phyloP scores from a whole-genome alignment of 768 basidiomycete species.

The Jaapia argillacea region DNA sequence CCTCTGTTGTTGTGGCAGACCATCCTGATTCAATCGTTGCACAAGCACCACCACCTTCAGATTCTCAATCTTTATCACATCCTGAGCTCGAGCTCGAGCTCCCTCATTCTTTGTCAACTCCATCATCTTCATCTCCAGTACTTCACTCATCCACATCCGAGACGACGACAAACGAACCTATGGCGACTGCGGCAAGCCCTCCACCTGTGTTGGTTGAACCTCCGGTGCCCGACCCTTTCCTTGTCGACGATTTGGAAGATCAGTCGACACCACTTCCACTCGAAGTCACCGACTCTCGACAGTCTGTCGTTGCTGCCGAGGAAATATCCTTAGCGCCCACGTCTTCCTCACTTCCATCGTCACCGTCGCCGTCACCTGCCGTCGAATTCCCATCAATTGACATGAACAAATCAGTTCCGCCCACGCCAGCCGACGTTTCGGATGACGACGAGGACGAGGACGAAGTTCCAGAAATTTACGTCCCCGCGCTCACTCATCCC shows the following conservation, averaged over 20 bases:
- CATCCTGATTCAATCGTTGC: too few species aligned
- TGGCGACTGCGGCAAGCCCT: background rate
- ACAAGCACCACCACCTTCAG: too few species aligned
- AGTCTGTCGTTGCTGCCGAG: slow-evolving; percentile 27
- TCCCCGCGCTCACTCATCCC: slow-evolving; percentile 60
- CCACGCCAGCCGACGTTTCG: slow-evolving; percentile 25
- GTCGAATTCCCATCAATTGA: slow-evolving; percentile 21
- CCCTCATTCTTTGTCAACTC: too few species aligned
- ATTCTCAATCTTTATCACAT: too few species aligned
- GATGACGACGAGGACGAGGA: slow-evolving; percentile 39
- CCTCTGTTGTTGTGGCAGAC: too few species aligned
- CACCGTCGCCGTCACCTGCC: slow-evolving; percentile 11
- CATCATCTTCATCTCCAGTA: too few species aligned
- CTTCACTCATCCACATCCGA: too few species aligned
- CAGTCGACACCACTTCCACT: slow-evolving; percentile 5
- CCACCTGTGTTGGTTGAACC: slow-evolving; percentile 27
- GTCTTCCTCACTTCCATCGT: slow-evolving; percentile 15
- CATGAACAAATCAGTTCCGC: slow-evolving; percentile 47
- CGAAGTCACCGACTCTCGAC: slow-evolving; percentile 21
- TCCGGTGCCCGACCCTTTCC: slow-evolving; percentile 50
- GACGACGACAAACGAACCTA: too few species aligned
- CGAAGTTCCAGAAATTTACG: slow-evolving; percentile 46
- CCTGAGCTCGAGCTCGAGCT: too few species aligned
- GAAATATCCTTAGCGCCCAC: slow-evolving; percentile 33
- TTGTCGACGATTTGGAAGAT: slow-evolving; percentile 35